Base-by-base conservation (phyloP, 2,329 filamentous ascomycete genomes). In the Fusarium multiceps region DNA sequence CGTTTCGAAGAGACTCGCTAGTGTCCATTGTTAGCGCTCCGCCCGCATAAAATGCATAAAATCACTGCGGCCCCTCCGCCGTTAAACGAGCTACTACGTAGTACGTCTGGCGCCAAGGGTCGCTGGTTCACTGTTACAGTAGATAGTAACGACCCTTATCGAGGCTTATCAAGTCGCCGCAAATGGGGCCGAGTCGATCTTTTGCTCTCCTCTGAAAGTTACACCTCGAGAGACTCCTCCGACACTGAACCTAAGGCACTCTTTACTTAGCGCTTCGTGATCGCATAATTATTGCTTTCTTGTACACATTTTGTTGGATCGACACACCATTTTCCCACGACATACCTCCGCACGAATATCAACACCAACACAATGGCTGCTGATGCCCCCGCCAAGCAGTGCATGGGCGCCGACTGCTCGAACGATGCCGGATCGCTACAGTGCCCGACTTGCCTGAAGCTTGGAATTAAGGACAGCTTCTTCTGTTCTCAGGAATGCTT, bases 401-500 rank as follows among this genome's bases (percentile, higher is more conserved):
- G 96, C 79, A 85, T 91, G 57, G 93, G 96, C 50, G 85, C 86
- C 62, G 93, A 97, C 80, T 99, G 96, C 85, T 85, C 88, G 42
- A 97, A 98, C 69, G 91, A 95, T 69, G 94, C 94, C 60, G 91
- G 93, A 65, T 86, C 90, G 56, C 84, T 99, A 48, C 94, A 98
- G 81, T 99, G 96, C 81, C 96, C 96, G 57, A 98, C 93, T 51
- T 99, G 96, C 80, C 86, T 98, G 76, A 98, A 97, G 82, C 84
- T 94, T 46, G 93, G 92, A 56, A 91, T 90, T 75, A 90, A 94
- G 78, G 93, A 96, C 77, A 97, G 93, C 83, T 98, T 90, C 82
- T 99, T 98, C 84, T 99, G 96, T 85, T 94, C 94, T 28, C 96
- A 99, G 81, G 96, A 98, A 75, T 99, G 96, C 85, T 99, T 99